These are phyloP conservation scores for Diversispora eburnea DNA, from an alignment of 192 early-diverging fungal species.

Conservation along the genomic window DNA sequence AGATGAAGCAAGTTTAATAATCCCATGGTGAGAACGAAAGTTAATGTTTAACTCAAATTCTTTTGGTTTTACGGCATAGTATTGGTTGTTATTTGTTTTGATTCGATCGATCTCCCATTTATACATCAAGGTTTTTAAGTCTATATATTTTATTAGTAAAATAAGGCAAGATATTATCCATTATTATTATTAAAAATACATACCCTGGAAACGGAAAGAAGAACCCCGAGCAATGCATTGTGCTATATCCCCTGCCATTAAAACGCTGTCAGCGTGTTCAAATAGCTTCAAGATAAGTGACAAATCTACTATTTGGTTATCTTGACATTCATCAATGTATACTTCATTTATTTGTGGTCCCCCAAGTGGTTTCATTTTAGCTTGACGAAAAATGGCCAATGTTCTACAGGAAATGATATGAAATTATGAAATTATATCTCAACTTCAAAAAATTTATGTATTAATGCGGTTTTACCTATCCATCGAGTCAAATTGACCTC, in stretches of 20 bases:
- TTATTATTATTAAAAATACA: background rate
- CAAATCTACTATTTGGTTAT: slow-evolving; percentile 15
- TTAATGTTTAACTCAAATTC: slow-evolving; percentile 21
- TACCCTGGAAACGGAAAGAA: slow-evolving; percentile 27
- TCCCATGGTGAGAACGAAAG: background rate
- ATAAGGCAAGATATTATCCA: too few relatives aligned
- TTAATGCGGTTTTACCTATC: slow-evolving; percentile 3
- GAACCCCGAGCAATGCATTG: slow-evolving; percentile 22
- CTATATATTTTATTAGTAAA: background rate
- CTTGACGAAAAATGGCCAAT: slow-evolving; percentile 12
- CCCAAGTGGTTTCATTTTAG: slow-evolving; percentile 12
- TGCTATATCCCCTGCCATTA: slow-evolving; percentile 24
- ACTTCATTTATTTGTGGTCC: slow-evolving; percentile 22
- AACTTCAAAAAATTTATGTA: background rate
- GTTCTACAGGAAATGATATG: background rate
- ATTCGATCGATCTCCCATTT: slow-evolving; percentile 13
- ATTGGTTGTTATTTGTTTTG: background rate
- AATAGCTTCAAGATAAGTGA: slow-evolving; percentile 21
- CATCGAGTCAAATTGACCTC: slow-evolving; percentile 9
- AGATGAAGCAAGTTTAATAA: slow-evolving; percentile 6
- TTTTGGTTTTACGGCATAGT: background rate
- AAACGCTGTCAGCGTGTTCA: slow-evolving; percentile 1
- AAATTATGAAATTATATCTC: background rate
- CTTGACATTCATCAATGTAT: slow-evolving; percentile 28
- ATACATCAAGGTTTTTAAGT: slow-evolving; percentile 4